A percentile compares a stretch with the other conserved stretches of the same genome.
Conservation (phyloP, 2,329 filamentous ascomycete species). For the Cadophora luteo-olivacea region DNA sequence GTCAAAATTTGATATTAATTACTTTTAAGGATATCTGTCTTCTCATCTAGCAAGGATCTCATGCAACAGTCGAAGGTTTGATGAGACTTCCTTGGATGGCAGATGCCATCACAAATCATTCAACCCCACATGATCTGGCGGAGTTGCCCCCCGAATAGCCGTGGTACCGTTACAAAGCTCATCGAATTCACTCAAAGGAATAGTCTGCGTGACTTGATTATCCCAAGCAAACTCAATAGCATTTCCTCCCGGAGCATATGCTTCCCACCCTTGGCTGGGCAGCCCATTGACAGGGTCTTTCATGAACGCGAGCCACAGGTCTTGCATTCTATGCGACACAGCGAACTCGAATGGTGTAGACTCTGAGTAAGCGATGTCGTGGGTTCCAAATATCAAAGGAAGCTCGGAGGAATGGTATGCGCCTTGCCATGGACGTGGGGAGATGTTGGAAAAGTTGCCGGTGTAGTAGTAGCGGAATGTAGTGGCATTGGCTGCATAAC, state of each 20-base stretch:
- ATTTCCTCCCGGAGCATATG: constrained; percentile 24
- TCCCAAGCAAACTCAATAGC: constrained; percentile 26
- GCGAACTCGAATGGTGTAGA: constrained; percentile 38
- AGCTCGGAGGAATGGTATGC: constrained; percentile 46
- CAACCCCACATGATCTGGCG: constrained; percentile 19
- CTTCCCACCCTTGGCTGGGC: constrained; percentile 23
- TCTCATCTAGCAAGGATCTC: too few relatives aligned
- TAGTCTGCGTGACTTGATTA: constrained; percentile 5
- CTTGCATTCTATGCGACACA: constrained; percentile 39
- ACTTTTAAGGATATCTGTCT: too few relatives aligned
- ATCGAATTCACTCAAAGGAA: constrained; percentile 21
- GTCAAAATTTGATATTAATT: too few relatives aligned
- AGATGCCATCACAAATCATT: background rate
- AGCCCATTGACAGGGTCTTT: constrained; percentile 43
- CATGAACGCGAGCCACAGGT: constrained; percentile 45
- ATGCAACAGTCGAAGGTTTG: too few relatives aligned
- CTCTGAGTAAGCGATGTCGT: constrained; percentile 22
- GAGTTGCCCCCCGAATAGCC: constrained; percentile 2
- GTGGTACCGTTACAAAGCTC: constrained; percentile 13
- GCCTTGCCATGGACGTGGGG: constrained; percentile 38
- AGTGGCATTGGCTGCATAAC: constrained; percentile 24
- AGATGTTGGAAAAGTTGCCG: constrained; percentile 44
- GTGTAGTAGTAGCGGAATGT: constrained; percentile 45
- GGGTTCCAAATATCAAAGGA: constrained; percentile 42
- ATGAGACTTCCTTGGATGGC: background rate